These are phyloP conservation scores for Zychaea mexicana DNA, from an alignment of 371 early-diverging fungal genomes.

Conservation along the genomic window DNA sequence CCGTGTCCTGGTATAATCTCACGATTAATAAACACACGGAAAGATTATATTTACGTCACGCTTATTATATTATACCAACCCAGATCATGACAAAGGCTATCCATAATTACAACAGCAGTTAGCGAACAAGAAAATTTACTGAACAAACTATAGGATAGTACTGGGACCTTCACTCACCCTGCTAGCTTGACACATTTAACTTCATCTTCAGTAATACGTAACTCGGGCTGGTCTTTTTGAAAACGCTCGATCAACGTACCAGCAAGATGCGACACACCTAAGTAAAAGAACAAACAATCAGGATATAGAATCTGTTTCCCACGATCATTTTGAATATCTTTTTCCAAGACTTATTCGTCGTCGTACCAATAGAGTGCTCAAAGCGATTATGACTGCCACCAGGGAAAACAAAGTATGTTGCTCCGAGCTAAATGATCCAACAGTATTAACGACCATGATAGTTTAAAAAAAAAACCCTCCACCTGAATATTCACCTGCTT, in stretches of 20 bases:
- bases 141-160: no score
- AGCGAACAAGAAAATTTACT: no score
- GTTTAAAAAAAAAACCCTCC: no score
- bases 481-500: slow-evolving; percentile 92
- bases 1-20: slow-evolving; percentile 72
- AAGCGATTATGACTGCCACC: slow-evolving; percentile 93
- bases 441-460: neutral
- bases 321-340: neutral
- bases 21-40: neutral
- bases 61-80: slow-evolving; percentile 40
- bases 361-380: slow-evolving; percentile 83
- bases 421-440: slow-evolving; percentile 29
- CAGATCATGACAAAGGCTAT: slow-evolving; percentile 87
- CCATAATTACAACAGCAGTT: neutral
- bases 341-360: neutral
- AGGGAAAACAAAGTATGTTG: slow-evolving; percentile 90
- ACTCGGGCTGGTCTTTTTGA: slow-evolving; percentile 75
- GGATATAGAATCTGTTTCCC: neutral
- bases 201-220: slow-evolving; percentile 79
- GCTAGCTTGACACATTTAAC: slow-evolving; percentile 88
- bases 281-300: neutral
- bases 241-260: slow-evolving; percentile 73
- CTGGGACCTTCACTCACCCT: slow-evolving; percentile 54
- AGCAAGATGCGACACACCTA: slow-evolving; percentile 85
- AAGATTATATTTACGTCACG: no score